Evolutionary conservation across 106 monocot genomes (phyloP), one percentile per base, ranked within the genome.

Genomic region (Gastrodia elata): DNA sequence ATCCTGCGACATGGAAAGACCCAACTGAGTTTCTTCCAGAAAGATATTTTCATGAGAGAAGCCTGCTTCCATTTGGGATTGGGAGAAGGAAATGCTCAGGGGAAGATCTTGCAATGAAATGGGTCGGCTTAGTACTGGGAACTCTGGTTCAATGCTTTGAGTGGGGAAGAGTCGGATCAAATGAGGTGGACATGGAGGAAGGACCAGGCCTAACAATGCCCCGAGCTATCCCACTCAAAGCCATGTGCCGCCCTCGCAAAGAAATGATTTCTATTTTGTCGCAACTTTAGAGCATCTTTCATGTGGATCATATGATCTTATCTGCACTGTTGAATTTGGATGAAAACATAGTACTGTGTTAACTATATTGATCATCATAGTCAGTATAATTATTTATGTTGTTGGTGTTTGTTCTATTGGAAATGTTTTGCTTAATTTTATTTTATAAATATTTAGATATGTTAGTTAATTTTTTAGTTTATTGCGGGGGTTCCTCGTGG

Each of bases 1-100:
- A 87, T 33, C 87, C 87, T 0, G 33, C 27, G 0, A 0, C 74
- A 1, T 84, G 87, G 87, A 22, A 52, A 4, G 71, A 87, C 0
- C 78, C 87, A 2, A 33, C 18, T 3, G 64, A 74, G 39, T 87
- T 87, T 52, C 55, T 38, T 42, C 87, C 87, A 0, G 87, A 84
- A 39, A 83, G 87, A 25, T 87, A 83, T 39, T 22, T 26, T 4
- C 25, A 9, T 22, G 32, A 25, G 4, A 20, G n/a, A 22, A 41
- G 35, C 11, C 59, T 72, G 40, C 8, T 72, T 11, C 44, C 71
- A 0, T 78, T 78, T 34, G 78, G 78, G 25, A 59, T 72, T 41
- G 78, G 78, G 40, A 72, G 78, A 39, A 71, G 78, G 34, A 72
- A 64, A 24, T 78, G 78, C n/a, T 64, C 78, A 0, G 76, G 68